Conservation (phyloP, 129 eudicot species). For the Saposhnikovia divaricata region DNA sequence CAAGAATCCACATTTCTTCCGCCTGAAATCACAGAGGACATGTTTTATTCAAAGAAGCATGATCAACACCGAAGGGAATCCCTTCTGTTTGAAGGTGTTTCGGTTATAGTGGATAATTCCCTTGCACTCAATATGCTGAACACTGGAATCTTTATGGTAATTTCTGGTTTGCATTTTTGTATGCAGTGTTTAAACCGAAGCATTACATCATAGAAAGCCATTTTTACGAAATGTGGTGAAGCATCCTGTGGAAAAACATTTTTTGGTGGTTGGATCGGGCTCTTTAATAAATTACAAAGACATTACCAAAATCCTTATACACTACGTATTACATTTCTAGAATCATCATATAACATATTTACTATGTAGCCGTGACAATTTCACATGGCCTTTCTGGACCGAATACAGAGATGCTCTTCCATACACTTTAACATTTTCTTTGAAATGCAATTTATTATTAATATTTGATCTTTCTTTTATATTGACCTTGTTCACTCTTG, state of each 20-base stretch:
- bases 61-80: slow-evolving; percentile 31
- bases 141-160: slow-evolving; percentile 69
- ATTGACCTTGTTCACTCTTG: neutral
- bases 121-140: slow-evolving; percentile 81
- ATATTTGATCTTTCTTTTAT: neutral
- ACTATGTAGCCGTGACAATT: neutral
- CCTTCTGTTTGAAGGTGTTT: slow-evolving; percentile 26
- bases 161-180: slow-evolving; percentile 9
- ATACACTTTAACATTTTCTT: neutral
- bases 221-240: neutral
- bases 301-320: neutral
- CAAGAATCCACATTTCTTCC: slow-evolving; percentile 65
- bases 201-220: neutral
- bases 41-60: slow-evolving; percentile 39
- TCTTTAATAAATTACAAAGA: neutral
- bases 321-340: neutral
- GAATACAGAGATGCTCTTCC: neutral
- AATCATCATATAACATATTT: neutral
- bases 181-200: neutral
- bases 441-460: neutral
- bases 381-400: neutral
- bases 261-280: neutral
- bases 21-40: slow-evolving; percentile 57
- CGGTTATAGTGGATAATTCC: slow-evolving; percentile 69
- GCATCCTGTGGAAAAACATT: neutral